phyloP scores from a whole-genome alignment of 169 alveolate genomes.

The Babesia bigemina region DNA sequence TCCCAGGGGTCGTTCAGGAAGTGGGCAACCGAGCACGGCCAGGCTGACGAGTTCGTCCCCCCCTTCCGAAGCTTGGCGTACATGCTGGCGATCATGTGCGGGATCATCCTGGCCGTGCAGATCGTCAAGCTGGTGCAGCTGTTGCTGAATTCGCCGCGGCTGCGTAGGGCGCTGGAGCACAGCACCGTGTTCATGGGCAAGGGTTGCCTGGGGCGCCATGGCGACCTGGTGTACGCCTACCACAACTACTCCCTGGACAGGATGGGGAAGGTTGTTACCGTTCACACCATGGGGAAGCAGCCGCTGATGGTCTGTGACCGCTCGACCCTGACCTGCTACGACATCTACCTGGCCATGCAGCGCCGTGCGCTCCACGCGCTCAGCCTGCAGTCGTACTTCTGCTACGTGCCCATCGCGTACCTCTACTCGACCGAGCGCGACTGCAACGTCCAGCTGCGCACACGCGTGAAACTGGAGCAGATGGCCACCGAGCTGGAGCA shows the following conservation, averaged over 20 bases:
- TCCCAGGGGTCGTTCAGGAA: conserved; percentile 22
- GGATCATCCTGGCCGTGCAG: neutral
- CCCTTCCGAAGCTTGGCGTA: neutral
- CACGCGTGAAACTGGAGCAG: conserved; percentile 17
- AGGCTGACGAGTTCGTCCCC: neutral
- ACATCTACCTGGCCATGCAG: conserved; percentile 36
- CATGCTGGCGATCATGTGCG: neutral
- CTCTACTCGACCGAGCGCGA: conserved; percentile 15
- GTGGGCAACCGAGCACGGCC: conserved; percentile 17
- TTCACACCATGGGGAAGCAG: conserved; percentile 1
- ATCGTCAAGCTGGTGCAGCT: conserved; percentile 13
- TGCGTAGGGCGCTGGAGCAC: conserved; percentile 16
- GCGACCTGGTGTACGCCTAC: conserved; percentile 1
- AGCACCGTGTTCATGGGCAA: conserved; percentile 28
- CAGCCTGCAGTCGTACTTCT: neutral
- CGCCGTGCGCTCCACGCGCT: conserved; percentile 24
- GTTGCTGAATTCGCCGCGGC: conserved; percentile 3
- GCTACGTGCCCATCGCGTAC: conserved; percentile 17
- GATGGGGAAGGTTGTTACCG: conserved; percentile 2
- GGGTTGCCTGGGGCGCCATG: conserved; percentile 1
- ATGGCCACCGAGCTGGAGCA: conserved; percentile 21
- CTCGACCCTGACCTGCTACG: conserved; percentile 21
- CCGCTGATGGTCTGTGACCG: conserved; percentile 6
- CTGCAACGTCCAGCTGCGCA: conserved; percentile 19
- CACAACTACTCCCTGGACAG: conserved; percentile 24